A percentile compares a stretch with the other conserved stretches of the same genome.
Conservation (phyloP, 2,329 filamentous ascomycete species). For the Penicillium sclerotiorum region DNA sequence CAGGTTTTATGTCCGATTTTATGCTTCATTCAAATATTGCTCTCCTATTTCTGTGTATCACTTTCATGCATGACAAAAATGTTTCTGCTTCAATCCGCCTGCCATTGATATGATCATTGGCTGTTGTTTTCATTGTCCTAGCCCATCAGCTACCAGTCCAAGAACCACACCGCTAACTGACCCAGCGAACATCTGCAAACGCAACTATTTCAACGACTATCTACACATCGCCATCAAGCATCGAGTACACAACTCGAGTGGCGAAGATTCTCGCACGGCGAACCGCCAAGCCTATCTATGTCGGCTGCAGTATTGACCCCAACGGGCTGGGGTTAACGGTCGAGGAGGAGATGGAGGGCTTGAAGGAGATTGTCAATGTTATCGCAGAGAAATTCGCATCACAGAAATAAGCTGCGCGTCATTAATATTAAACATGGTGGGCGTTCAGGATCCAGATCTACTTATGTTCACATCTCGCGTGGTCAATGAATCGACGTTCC, state of each 20-base stretch:
- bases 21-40: not conserved
- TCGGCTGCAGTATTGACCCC: conserved; percentile 84
- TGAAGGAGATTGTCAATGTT: conserved; percentile 72
- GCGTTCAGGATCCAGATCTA: no score
- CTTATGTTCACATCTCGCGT: no score
- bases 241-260: conserved; percentile 85
- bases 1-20: no score
- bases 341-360: conserved; percentile 92
- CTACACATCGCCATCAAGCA: conserved; percentile 69
- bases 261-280: conserved; percentile 80
- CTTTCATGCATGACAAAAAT: not conserved
- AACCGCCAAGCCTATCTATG: conserved; percentile 76
- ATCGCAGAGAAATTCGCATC: conserved; percentile 58
- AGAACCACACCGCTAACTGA: conserved; percentile 10
- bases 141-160: not conserved
- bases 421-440: no score
- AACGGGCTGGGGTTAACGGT: conserved; percentile 74
- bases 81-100: no score
- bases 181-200: conserved; percentile 47
- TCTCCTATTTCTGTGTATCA: not conserved
- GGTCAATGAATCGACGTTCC: no score
- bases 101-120: not conserved
- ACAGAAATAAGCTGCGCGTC: conserved; percentile 8
- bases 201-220: conserved; percentile 74
- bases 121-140: not conserved